A percentile compares a stretch with the other conserved stretches of the same genome.
phyloP scores from a whole-genome alignment of 1,284 basidiomycete species.

The Mycosarcoma mackinlayi region DNA sequence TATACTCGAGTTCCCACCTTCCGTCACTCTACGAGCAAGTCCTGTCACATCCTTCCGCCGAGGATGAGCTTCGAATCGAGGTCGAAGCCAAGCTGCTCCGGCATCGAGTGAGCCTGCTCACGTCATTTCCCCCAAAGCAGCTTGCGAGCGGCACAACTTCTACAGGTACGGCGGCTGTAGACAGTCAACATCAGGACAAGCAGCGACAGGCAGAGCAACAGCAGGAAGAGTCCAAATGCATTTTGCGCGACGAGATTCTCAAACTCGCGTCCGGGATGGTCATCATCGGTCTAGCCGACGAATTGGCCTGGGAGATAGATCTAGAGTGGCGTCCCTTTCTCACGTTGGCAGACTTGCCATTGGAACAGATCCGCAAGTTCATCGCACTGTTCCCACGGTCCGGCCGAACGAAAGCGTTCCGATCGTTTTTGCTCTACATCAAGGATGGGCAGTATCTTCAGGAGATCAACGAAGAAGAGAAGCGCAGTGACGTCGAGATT shows the following conservation, averaged over 20 bases:
- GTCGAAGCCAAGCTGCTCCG: conserved; percentile 58
- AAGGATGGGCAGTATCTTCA: conserved; percentile 54
- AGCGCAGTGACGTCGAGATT: conserved; percentile 45
- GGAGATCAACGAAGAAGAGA: conserved; percentile 42
- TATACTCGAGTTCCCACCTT: conserved; percentile 44
- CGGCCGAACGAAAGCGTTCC: conserved; percentile 46
- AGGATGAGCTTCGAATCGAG: conserved; percentile 57
- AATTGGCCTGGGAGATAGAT: conserved; percentile 80
- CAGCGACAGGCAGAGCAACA: conserved; percentile 25
- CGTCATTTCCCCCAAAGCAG: conserved; percentile 44
- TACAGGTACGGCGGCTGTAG: conserved; percentile 40
- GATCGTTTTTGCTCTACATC: conserved; percentile 50
- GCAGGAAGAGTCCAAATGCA: conserved; percentile 70
- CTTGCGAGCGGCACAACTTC: conserved; percentile 18
- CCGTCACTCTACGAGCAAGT: conserved; percentile 61
- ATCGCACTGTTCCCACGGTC: conserved; percentile 76
- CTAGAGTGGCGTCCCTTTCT: conserved; percentile 81
- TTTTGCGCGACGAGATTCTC: conserved; percentile 75
- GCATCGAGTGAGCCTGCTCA: conserved; percentile 45
- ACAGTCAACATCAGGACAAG: conserved; percentile 26
- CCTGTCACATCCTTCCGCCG: conserved; percentile 52
- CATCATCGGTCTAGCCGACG: conserved; percentile 79
- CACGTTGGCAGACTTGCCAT: conserved; percentile 77
- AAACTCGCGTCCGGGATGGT: conserved; percentile 79
- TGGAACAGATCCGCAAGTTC: conserved; percentile 76